phyloP scores from a whole-genome alignment of 345 rosid genomes.

The Noccaea bulbosa region DNA sequence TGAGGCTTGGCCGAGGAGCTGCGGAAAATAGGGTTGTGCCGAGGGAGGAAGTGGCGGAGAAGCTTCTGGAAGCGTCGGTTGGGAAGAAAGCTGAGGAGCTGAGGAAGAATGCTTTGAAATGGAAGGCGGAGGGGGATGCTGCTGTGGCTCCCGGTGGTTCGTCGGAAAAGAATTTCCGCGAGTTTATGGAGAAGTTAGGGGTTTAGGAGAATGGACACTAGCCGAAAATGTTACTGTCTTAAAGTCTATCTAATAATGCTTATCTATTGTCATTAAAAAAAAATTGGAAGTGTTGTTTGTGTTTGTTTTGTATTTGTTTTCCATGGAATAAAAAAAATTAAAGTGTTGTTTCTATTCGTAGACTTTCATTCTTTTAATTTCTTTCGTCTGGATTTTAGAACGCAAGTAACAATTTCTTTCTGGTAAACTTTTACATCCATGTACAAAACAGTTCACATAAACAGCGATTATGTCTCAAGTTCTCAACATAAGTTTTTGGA shows the following conservation, averaged over 20 bases:
- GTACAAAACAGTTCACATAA: neutral
- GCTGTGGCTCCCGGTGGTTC: conserved; percentile 74
- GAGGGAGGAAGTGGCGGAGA: conserved; percentile 61
- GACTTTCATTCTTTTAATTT: too few relatives aligned
- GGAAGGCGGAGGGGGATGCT: conserved; percentile 61
- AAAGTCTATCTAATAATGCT: too few relatives aligned
- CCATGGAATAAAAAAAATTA: too few relatives aligned
- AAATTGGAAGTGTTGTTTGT: too few relatives aligned
- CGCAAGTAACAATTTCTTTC: too few relatives aligned
- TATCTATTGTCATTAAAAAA: too few relatives aligned
- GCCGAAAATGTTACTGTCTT: too few relatives aligned
- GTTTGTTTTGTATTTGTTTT: too few relatives aligned
- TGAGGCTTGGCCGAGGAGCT: conserved; percentile 66
- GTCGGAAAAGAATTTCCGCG: conserved; percentile 55
- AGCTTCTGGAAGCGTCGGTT: conserved; percentile 55
- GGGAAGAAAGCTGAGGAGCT: conserved; percentile 59
- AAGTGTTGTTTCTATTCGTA: too few relatives aligned
- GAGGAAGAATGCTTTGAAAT: conserved; percentile 54
- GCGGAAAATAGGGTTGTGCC: conserved; percentile 51
- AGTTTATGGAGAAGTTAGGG: conserved; percentile 59
- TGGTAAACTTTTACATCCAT: too few relatives aligned
- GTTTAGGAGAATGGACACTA: neutral
- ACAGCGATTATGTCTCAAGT: neutral
- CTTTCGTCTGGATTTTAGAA: too few relatives aligned
- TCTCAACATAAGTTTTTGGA: conserved; percentile 7